phyloP scores from a whole-genome alignment of 345 rosid species.

The Sonneratia alba region DNA sequence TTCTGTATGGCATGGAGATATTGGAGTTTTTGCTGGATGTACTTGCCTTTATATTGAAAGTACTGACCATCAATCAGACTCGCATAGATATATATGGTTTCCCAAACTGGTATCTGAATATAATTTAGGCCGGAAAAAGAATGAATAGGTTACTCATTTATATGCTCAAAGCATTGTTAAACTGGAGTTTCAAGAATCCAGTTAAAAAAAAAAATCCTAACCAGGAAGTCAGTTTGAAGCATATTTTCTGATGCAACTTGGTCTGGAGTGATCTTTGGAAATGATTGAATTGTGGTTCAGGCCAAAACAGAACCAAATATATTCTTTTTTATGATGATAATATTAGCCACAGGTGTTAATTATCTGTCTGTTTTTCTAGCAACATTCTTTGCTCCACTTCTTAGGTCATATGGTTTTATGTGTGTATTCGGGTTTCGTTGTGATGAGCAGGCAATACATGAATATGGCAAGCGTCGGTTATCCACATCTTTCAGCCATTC shows the following conservation, averaged over 20 bases:
- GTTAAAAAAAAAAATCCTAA: background rate
- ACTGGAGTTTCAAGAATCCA: background rate
- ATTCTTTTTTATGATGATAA: background rate
- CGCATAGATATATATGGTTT: background rate
- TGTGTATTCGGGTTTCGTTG: background rate
- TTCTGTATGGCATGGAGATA: background rate
- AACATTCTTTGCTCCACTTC: background rate
- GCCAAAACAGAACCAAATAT: background rate
- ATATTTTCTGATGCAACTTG: background rate
- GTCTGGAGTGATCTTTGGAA: background rate
- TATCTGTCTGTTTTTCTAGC: background rate
- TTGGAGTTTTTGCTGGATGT: background rate
- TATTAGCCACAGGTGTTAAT: background rate
- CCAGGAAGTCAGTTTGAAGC: background rate
- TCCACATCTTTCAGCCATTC: slow-evolving; percentile 10
- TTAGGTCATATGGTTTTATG: background rate
- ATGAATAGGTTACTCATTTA: background rate
- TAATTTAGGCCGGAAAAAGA: background rate
- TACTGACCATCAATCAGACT: background rate
- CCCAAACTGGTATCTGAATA: background rate
- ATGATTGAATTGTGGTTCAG: background rate
- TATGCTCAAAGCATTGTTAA: background rate
- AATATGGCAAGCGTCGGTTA: slow-evolving; percentile 25
- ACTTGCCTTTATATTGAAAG: background rate
- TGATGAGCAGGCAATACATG: slow-evolving; percentile 40